Base-by-base conservation (phyloP, 2,329 filamentous ascomycete species). In the Pyrenophora seminiperda region DNA sequence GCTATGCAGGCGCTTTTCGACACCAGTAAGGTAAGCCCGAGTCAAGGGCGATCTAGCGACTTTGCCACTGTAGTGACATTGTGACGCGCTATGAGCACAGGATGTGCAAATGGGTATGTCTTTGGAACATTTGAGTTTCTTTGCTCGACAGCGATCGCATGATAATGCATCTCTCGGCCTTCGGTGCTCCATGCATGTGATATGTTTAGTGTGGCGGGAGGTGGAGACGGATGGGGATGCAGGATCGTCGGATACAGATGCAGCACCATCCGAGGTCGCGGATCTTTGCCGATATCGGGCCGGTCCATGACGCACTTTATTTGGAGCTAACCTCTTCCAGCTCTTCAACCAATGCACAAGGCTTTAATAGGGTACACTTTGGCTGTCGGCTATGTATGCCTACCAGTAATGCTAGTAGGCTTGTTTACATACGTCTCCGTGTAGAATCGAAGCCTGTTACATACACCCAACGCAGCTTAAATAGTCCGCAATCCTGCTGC, bases 111-210 rank as follows among this genome's bases (percentile, higher is more conserved):
- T 44, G 24, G 62, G 62, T 31, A 54, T 49, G 24, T 65, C 59
- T 37, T 65, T 65, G 18, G 62, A 65, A n/a, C 62, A 65, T 54
- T 65, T 65, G 29, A 65, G 33, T 38, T 65, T 65, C 31, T 65
- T 65, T 41, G 60, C 50, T 37, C 62, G 59, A 40, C 62, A 65
- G 22, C 62, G 55, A 41, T 63, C 61, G 54, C 62, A 65, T 36
- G 54, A 57, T 27, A 57, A 41, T 22, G 47, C 51, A 50, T 55
- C 51, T 29, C 52, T 58, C 19, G 54, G 43, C 40, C 55, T 62
- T 56, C 51, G 61, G 43, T 63, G 56, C 56, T 63, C 60, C 60
- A 63, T 63, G 49, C 59, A 63, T 63, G 48, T 40, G 45, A 37
- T 32, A 14, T 20, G 37, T 19, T 36, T 50, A 51, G 42, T 51